Evolutionary conservation across 208 protist genomes (phyloP), one percentile per base, ranked within the genome.

Genomic region (Phytomonas sp.): DNA sequence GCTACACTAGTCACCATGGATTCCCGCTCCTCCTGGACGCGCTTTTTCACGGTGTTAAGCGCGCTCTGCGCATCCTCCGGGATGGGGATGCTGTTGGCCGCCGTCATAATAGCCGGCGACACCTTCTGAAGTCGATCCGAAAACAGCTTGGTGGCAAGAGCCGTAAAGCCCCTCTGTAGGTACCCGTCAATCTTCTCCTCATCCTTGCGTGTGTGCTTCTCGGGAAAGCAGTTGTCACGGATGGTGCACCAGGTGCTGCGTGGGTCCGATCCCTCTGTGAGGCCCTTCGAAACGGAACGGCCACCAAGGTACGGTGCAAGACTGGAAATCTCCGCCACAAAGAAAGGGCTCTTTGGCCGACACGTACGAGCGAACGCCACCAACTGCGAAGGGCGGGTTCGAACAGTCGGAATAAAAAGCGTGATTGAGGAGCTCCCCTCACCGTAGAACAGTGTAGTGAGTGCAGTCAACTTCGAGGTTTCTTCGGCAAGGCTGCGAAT

Each of bases 331-430:
- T 96, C 86, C 33, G 82, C 79, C 11, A 94, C 85, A 68, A 96
- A 96, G 73, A 96, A 96, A 15, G 91, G 91, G 63, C 91, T 93
- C 68, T 93, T 94, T n/a, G 91, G 91, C 8, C 88, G 80, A 72
- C 91, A 96, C 33, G 85, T 94, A 59, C 91, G 76, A 0, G 91
- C 91, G 71, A 96, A 96, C 2, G 88, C 88, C 7, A 96, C 85
- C 28, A 96, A 81, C 76, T 96, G 88, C 28, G 82, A 78, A 31
- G 82, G 34, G 56, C 73, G 84, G 23, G 91, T 96, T 43, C 85
- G 78, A 20, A 68, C 65, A 23, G 88, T 96, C 7, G 91, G 91
- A 32, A 96, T 84, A 78, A 96, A 96, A 30, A 96, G 78, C 5
- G 91, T 88, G 64, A 96, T 96, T 29, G 85, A 93, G 0, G 88